Evolutionary conservation across 768 basidiomycete genomes (phyloP), one percentile per base, ranked within the genome.

Genomic region (Paxillus ammoniavirescens): DNA sequence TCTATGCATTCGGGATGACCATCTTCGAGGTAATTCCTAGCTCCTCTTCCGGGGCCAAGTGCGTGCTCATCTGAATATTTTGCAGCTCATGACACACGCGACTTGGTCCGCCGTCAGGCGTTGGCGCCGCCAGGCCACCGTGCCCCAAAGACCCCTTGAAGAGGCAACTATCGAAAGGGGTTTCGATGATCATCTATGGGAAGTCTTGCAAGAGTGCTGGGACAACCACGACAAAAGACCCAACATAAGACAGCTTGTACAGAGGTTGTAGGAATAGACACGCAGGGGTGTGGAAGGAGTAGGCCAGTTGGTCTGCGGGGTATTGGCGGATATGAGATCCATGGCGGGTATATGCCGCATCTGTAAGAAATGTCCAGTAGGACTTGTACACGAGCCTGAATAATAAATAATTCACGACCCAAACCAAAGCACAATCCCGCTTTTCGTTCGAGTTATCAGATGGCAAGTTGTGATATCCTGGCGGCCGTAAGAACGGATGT

Each of bases 1-100:
- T 84, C 13, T 84, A 82, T 53, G 75, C 82, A 10, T 77, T 74
- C 28, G 80, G 69, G 7, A 84, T 84, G 82, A 82, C 82, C 1
- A 70, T 81, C 36, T 68, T 84, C 13, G 82, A 84, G 75, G 82
- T 79, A 54, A 42, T 59, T 47, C 5, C 2, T 33, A 26, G 50
- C 30, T 14, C 31, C 12, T 15, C 21, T 42, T 38, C 9, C 42
- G 9, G 13, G 28, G 35, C 9, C 38, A 10, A 8, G 31, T 33
- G 42, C 6, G 21, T 48, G 49, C n/a, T 47, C 42, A 40, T 52
- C 30, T 49, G 30, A 44, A 38, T 49, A n/a, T 36, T 26, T 26
- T 51, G 17, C 53, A 83, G 82, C 59, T 83, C 0, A 61, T 82
- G 63, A 82, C 82, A 0, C 81, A 81, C 54, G 65, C 74, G n/a